These are phyloP conservation scores for Fraxinus sp. DNA, from an alignment of 305 asterid species.

Conservation along the genomic window DNA sequence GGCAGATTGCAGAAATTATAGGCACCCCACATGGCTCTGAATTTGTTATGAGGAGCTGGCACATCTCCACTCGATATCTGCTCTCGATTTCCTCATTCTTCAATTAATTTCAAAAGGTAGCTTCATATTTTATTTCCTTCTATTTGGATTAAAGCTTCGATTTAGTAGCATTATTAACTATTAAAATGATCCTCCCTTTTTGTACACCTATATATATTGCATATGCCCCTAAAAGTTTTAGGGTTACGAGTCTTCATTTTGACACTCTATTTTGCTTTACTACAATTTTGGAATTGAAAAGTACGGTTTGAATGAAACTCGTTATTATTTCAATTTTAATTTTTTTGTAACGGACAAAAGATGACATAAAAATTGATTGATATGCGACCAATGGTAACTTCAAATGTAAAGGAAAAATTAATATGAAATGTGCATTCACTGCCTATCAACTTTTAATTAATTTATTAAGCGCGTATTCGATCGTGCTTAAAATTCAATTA, in stretches of 20 bases:
- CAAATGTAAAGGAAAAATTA: background rate
- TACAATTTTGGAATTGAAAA: background rate
- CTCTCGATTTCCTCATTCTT: slow-evolving; percentile 26
- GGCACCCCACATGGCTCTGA: background rate
- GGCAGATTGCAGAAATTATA: background rate
- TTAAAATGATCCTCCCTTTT: background rate
- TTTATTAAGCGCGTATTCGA: too few species aligned
- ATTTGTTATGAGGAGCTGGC: background rate
- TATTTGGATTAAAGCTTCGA: background rate
- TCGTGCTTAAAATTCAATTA: too few species aligned
- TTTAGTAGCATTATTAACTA: background rate
- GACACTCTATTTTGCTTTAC: background rate
- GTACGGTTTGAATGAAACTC: background rate
- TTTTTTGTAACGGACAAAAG: too few species aligned
- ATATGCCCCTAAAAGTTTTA: background rate
- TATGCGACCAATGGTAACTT: background rate
- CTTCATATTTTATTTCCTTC: slow-evolving; percentile 13
- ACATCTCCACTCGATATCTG: slow-evolving; percentile 34
- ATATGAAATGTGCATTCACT: background rate
- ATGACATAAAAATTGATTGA: background rate
- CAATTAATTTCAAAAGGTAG: slow-evolving; percentile 25
- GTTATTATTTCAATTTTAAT: too few species aligned
- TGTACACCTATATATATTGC: background rate
- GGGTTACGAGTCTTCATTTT: background rate
- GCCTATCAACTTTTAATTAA: background rate